A percentile compares a stretch with the other conserved stretches of the same genome.
Conservation (phyloP, 2,329 filamentous ascomycete species). For the Trichoderma semiorbis region DNA sequence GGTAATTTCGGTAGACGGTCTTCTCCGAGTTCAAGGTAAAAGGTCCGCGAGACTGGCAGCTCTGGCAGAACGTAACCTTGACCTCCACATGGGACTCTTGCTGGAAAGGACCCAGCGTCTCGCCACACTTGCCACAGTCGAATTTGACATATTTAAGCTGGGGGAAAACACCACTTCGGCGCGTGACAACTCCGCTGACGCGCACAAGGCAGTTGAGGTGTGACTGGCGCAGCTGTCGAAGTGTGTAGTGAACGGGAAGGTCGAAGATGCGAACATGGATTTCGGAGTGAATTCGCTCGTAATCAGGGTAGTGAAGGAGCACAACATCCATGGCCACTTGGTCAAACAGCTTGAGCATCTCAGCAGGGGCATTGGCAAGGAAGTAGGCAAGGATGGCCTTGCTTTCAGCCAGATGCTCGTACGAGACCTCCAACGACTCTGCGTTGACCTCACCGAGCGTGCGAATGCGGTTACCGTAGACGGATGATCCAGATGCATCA, state of each 20-base stretch:
- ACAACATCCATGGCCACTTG: conserved; percentile 96
- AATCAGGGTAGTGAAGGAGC: conserved; percentile 93
- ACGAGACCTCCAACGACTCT: conserved; percentile 93
- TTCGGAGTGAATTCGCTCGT: conserved; percentile 94
- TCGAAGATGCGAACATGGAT: conserved; percentile 97
- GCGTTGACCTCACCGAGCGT: conserved; percentile 97
- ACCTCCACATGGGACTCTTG: conserved; percentile 96
- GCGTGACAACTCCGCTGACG: conserved; percentile 91
- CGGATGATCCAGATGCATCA: conserved; percentile 81
- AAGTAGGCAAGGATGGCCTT: conserved; percentile 96
- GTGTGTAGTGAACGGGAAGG: conserved; percentile 88
- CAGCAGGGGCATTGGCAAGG: conserved; percentile 89
- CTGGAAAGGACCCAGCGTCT: conserved; percentile 91
- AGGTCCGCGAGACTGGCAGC: conserved; percentile 90
- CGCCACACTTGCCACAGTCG: conserved; percentile 88
- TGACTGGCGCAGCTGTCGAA: conserved; percentile 89
- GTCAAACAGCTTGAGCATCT: conserved; percentile 94
- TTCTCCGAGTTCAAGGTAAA: conserved; percentile 96
- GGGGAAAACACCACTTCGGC: conserved; percentile 91
- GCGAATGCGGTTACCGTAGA: conserved; percentile 91
- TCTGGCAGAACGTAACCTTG: conserved; percentile 93
- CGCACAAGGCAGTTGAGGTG: conserved; percentile 95
- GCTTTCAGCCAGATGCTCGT: conserved; percentile 82
- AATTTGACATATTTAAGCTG: conserved; percentile 99
- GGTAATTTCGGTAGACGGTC: conserved; percentile 97